phyloP scores from a whole-genome alignment of 2,329 filamentous ascomycete genomes.

The Apiospora pterosperma region DNA sequence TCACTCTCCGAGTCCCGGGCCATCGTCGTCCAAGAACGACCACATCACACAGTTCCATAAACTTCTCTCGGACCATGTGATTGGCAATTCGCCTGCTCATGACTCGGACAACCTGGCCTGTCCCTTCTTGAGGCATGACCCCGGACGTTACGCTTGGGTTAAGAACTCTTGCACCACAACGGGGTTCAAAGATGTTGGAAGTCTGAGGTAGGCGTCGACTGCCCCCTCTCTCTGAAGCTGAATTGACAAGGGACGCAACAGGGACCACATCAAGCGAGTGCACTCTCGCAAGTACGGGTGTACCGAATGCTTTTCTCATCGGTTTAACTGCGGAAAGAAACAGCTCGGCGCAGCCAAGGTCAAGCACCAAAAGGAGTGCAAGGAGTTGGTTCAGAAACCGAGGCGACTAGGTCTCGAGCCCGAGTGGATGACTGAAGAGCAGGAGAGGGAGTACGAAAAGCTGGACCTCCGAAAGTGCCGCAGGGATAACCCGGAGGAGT shows the following conservation, averaged over 20 bases:
- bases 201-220: not conserved
- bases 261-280: slow-evolving; percentile 1
- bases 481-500: not conserved
- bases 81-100: not conserved
- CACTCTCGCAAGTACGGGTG: not conserved
- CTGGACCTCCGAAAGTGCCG: not conserved
- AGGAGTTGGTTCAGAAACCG: not conserved
- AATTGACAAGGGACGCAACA: not conserved
- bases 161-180: not conserved
- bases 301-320: not conserved
- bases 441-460: not conserved
- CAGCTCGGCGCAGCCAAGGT: not conserved
- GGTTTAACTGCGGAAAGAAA: not conserved
- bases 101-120: not conserved
- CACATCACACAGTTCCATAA: not conserved
- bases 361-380: not conserved
- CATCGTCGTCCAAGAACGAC: not conserved
- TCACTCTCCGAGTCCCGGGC: not conserved
- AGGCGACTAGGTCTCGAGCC: not conserved
- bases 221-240: not conserved
- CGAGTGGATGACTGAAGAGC: slow-evolving; percentile 5
- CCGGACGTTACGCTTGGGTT: not conserved
- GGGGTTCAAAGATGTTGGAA: not conserved
- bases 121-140: not conserved
- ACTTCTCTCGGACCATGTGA: not conserved